Base-by-base conservation (phyloP, 192 early-diverging fungal genomes). In the Rhizophlyctis rosea region DNA sequence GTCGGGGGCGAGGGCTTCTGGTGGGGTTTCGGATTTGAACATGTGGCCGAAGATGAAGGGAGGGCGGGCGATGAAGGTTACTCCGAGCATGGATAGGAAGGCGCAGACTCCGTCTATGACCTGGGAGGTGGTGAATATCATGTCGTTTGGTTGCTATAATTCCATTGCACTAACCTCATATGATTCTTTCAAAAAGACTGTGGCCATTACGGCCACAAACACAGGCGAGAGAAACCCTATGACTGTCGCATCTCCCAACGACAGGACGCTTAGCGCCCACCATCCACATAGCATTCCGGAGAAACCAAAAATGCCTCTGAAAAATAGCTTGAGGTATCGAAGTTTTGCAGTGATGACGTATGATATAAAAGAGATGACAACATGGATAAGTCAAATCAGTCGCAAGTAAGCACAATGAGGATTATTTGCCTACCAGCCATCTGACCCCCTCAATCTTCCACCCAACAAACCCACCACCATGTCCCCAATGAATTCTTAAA, bases 1-100 rank as follows among this genome's bases (percentile, higher is more conserved):
- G 24, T 60, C 50, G 11, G 66, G 35, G 13, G 50, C 25, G 47
- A 18, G 24, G 24, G 51, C 3, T 13, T 27, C 34, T n/a, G n/a
- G n/a, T n/a, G n/a, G n/a, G n/a, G n/a, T n/a, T n/a, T n/a, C n/a
- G n/a, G n/a, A n/a, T n/a, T n/a, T n/a, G n/a, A n/a, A n/a, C n/a
- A 32, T 25, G 33, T 47, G 34, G 13, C 64, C 70, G 54, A 71
- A 71, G 30, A 71, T 3, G 60, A 67, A 67, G 13, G 56, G 16
- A 1, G 70, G 70, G 2, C 64, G 64, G 4, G 70, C 70, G 34
- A 71, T 67, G 31, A 67, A 54, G n/a, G 62, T 54, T 29, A 71
- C 70, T 1, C 70, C 70, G 1, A 71, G 21, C 64, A 71, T 59
- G 32, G 68, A 70, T n/a, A 70, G 47, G 9, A 31, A 4, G 30